These are phyloP conservation scores for Stereocaulon alpinum DNA, from an alignment of 495 filamentous ascomycete genomes.

Conservation along the genomic window DNA sequence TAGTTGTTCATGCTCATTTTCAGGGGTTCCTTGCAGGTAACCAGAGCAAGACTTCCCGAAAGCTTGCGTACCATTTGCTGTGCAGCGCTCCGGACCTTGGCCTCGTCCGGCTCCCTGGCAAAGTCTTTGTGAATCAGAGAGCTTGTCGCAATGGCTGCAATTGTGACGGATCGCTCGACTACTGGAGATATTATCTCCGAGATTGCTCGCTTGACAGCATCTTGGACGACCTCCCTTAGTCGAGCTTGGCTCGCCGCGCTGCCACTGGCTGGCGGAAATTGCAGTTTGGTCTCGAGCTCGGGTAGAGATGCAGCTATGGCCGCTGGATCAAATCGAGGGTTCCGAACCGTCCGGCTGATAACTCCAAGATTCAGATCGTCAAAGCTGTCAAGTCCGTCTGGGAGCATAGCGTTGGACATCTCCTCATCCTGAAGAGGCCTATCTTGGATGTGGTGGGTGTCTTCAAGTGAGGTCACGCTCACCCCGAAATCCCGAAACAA, in stretches of 20 bases:
- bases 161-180: conserved; percentile 92
- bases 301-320: conserved; percentile 66
- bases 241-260: conserved; percentile 57
- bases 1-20: conserved; percentile 94
- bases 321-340: conserved; percentile 60
- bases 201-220: conserved; percentile 75
- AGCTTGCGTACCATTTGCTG: conserved; percentile 87
- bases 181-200: conserved; percentile 94
- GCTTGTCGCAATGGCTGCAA: conserved; percentile 88
- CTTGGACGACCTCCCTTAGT: conserved; percentile 71
- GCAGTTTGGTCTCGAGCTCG: conserved; percentile 61
- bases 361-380: conserved; percentile 66
- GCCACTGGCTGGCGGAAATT: conserved; percentile 65
- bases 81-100: conserved; percentile 69
- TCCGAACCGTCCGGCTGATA: conserved; percentile 56
- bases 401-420: conserved; percentile 40
- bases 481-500: conserved; percentile 85
- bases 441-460: conserved; percentile 68
- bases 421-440: conserved; percentile 50
- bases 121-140: conserved; percentile 95
- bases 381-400: conserved; percentile 66
- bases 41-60: conserved; percentile 82
- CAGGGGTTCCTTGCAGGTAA: conserved; percentile 96
- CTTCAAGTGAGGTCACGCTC: conserved; percentile 77
- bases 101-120: conserved; percentile 82